Conservation (phyloP, 495 filamentous ascomycete species). For the Penicillium lagena region DNA sequence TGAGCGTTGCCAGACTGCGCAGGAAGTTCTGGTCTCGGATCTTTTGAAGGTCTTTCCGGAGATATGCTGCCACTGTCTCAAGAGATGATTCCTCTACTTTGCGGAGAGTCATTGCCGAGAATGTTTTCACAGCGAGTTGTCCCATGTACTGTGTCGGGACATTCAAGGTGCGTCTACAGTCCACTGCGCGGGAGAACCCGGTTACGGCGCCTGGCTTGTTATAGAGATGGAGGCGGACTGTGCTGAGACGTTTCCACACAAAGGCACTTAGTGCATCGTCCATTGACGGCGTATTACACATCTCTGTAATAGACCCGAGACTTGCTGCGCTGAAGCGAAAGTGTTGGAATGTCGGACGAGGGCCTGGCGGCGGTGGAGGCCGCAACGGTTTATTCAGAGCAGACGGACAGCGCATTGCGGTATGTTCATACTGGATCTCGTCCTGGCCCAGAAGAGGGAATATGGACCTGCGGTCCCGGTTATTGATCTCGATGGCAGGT, state of each 20-base stretch:
- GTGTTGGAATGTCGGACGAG: neutral
- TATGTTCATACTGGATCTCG: conserved; percentile 27
- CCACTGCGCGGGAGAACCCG: conserved; percentile 31
- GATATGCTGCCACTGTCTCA: conserved; percentile 11
- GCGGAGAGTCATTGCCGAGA: conserved; percentile 15
- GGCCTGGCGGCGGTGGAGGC: conserved; percentile 10
- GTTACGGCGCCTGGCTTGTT: conserved; percentile 10
- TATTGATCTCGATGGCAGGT: conserved; percentile 18
- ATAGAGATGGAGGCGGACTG: conserved; percentile 7
- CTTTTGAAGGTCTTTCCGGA: conserved; percentile 20
- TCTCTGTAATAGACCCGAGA: neutral
- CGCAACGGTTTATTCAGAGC: neutral
- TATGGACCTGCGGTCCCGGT: conserved; percentile 22
- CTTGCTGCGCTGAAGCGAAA: conserved; percentile 23
- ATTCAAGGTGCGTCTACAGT: conserved; percentile 23
- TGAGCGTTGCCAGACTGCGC: conserved; percentile 33
- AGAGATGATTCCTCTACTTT: conserved; percentile 13
- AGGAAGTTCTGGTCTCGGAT: conserved; percentile 23
- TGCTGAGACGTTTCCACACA: conserved; percentile 31
- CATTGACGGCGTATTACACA: neutral
- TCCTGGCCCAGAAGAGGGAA: conserved; percentile 22
- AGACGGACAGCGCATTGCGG: conserved; percentile 10
- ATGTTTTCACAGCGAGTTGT: conserved; percentile 21
- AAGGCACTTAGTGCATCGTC: conserved; percentile 50
- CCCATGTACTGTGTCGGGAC: conserved; percentile 35